Base-by-base conservation (phyloP, 1,284 basidiomycete species). In the Marasmius tenuissimus region DNA sequence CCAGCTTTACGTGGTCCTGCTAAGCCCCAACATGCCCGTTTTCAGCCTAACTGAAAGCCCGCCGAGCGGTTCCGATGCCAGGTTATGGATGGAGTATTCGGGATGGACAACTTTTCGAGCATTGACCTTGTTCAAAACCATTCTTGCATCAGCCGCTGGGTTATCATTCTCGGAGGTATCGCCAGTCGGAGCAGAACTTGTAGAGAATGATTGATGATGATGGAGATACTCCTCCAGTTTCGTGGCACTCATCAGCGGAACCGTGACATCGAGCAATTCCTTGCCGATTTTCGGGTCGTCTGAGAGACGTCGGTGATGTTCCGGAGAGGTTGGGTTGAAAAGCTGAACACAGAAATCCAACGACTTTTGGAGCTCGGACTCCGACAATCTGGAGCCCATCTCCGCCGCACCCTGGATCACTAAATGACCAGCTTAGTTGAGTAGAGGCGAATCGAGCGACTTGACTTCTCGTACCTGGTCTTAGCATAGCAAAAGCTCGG, bases 361-460 rank as follows among this genome's bases (percentile, higher is more conserved):
- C 5, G 85, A 84, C 57, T 77, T 81, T 66, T 91, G 85, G 1
- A 92, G 79, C 70, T 92, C 91, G 55, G 77, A 79, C 72, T 89
- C 89, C 1, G 87, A 88, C 34, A 92, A 78, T 16, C 80, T 81
- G 37, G 78, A 76, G 12, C 90, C 90, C 81, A 91, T 84, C 65
- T 91, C 90, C 1, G 85, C 85, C 49, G 85, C 86, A 8, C 89
- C 89, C 73, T 91, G 90, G 40, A 92, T 91, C 33, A 92, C 89
- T 91, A 63, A 2, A 48, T 27, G 27, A 27, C 27, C 27, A 27
- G 4, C 49, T 54, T 11, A 42, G 27, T 4, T 47, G 52, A 35
- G 53, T 49, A 14, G 2, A 38, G 5, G 33, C 39, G 60, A 47
- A 38, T 48, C 20, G 16, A 38, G 16, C 18, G 11, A 18, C 49